Evolutionary conservation across 192 early-diverging fungal species (phyloP).

Genomic region (Spizellomyces sp.): DNA sequence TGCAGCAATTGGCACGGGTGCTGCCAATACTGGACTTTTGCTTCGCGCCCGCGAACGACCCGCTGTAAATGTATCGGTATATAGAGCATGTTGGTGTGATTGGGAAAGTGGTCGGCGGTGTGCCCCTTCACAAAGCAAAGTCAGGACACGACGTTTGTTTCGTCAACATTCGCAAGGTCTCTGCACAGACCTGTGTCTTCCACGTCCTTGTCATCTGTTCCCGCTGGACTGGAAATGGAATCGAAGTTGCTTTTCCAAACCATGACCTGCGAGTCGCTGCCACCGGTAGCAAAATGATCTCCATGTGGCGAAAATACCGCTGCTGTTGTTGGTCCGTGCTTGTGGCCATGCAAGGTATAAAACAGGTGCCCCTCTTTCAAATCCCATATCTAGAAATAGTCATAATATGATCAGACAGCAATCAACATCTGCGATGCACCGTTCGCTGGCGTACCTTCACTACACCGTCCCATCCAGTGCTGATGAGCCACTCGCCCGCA

Average conservation of each 20-base stretch:
- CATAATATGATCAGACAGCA: too few species aligned
- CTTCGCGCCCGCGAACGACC: background rate
- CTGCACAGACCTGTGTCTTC: too few species aligned
- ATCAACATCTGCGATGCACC: background rate
- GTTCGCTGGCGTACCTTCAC: constrained; percentile 45
- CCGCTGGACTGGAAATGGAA: constrained; percentile 4
- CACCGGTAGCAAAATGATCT: constrained; percentile 62
- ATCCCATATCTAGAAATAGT: constrained; percentile 54
- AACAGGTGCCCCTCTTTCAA: constrained; percentile 64
- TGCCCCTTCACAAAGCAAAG: too few species aligned
- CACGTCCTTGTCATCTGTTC: constrained; percentile 2
- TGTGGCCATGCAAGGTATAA: constrained; percentile 65
- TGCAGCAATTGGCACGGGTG: background rate
- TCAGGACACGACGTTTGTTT: too few species aligned
- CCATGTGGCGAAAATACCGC: constrained; percentile 56
- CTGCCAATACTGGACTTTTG: background rate
- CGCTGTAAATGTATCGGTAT: too few species aligned
- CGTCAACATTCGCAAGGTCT: too few species aligned
- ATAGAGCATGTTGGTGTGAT: too few species aligned
- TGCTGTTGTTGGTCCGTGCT: constrained; percentile 57
- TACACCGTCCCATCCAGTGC: constrained; percentile 58
- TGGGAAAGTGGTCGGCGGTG: too few species aligned
- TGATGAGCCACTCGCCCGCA: constrained; percentile 57
- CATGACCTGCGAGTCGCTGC: constrained; percentile 58
- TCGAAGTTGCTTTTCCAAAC: constrained; percentile 67